Conservation (phyloP, 768 basidiomycete species). For the Boletus barrowsii region DNA sequence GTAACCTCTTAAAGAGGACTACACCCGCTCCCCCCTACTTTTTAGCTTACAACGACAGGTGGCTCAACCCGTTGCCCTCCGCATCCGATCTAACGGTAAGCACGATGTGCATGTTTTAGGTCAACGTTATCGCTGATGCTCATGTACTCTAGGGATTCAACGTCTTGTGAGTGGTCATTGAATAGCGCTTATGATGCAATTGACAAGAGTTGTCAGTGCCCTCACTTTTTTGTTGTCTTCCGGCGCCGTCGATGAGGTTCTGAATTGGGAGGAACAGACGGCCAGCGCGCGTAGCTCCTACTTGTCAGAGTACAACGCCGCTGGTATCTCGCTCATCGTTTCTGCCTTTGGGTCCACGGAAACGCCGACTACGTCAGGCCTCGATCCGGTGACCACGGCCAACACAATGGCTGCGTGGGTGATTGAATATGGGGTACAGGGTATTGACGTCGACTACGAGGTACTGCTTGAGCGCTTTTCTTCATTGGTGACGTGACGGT, state of each 20-base stretch:
- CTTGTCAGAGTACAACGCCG: conserved; percentile 46
- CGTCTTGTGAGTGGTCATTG: conserved; percentile 25
- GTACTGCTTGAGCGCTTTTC: conserved; percentile 11
- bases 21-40: conserved; percentile 49
- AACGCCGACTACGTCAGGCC: conserved; percentile 40
- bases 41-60: conserved; percentile 41
- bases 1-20: conserved; percentile 18
- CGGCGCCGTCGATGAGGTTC: conserved; percentile 45
- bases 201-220: conserved; percentile 24
- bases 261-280: conserved; percentile 41
- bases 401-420: conserved; percentile 48
- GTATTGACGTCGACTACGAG: conserved; percentile 57
- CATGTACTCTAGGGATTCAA: conserved; percentile 29
- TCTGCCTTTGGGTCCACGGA: conserved; percentile 48
- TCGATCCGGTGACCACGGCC: conserved; percentile 39
- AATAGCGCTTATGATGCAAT: neutral
- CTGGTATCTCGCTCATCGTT: conserved; percentile 57
- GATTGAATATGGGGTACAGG: conserved; percentile 44
- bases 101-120: neutral
- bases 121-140: neutral
- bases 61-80: conserved; percentile 42
- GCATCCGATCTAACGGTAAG: conserved; percentile 43
- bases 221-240: conserved; percentile 42
- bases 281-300: conserved; percentile 37
- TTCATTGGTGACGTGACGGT: neutral